phyloP scores from a whole-genome alignment of 106 monocot genomes.

The Dioscorea dumetorum region DNA sequence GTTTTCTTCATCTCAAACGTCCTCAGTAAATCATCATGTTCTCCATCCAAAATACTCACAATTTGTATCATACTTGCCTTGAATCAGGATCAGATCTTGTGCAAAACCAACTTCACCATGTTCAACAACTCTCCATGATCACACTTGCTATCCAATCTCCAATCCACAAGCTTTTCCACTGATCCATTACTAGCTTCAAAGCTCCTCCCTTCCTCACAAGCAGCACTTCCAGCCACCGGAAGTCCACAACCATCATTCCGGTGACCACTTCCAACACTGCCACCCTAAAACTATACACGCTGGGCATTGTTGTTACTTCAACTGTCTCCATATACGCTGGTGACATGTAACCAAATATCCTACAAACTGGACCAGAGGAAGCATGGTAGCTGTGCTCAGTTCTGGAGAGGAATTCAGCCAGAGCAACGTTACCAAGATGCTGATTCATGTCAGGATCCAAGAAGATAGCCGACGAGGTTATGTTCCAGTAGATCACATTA shows the following conservation, averaged over 20 bases:
- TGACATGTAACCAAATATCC: constrained; percentile 92
- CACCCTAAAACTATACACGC: constrained; percentile 91
- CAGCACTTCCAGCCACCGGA: constrained; percentile 44
- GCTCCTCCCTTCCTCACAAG: constrained; percentile 25
- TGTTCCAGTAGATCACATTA: constrained; percentile 88
- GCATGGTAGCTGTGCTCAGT: constrained; percentile 31
- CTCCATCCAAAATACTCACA: constrained; percentile 71
- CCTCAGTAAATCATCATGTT: constrained; percentile 37
- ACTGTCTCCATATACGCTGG: constrained; percentile 86
- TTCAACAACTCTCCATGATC: constrained; percentile 34
- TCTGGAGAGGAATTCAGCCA: constrained; percentile 81
- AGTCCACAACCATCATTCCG: constrained; percentile 87
- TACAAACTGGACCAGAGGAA: constrained; percentile 27
- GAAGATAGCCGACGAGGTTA: constrained; percentile 76
- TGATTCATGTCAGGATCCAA: constrained; percentile 69
- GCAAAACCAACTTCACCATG: constrained; percentile 57
- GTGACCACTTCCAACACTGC: constrained; percentile 72
- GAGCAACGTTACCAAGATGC: constrained; percentile 65
- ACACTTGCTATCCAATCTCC: constrained; percentile 35
- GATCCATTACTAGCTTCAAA: constrained; percentile 12
- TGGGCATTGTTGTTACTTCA: constrained; percentile 50
- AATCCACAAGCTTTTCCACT: constrained; percentile 34
- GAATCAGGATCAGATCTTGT: constrained; percentile 37
- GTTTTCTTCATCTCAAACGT: constrained; percentile 10
- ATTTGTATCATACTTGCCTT: constrained; percentile 72